These are phyloP conservation scores for Rhexocercosporidium sp. DNA, from an alignment of 2,329 filamentous ascomycete genomes.

Conservation along the genomic window DNA sequence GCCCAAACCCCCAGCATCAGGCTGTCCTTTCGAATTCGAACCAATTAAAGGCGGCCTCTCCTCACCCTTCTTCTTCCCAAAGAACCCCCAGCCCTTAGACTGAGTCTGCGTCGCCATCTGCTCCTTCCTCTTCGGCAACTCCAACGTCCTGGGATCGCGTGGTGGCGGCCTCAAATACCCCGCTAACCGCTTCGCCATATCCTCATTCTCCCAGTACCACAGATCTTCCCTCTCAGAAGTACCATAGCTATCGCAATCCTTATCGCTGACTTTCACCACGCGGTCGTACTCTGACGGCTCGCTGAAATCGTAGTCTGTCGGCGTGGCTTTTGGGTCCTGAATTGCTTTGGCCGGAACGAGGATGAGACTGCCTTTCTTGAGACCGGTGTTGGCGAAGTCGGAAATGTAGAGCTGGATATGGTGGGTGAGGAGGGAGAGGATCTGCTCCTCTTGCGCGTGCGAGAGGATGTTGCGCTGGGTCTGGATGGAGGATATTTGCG, in stretches of 20 bases:
- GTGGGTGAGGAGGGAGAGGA: constrained; percentile 36
- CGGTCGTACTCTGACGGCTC: constrained; percentile 30
- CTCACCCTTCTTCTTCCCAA: constrained; percentile 30
- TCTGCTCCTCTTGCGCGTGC: constrained; percentile 36
- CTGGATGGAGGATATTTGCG: constrained; percentile 31
- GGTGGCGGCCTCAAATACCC: constrained; percentile 29
- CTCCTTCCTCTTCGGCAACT: constrained; percentile 23
- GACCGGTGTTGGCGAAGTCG: constrained; percentile 35
- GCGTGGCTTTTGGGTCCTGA: constrained; percentile 31
- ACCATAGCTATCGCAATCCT: constrained; percentile 25
- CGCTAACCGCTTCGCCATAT: constrained; percentile 35
- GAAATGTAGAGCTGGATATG: constrained; percentile 38
- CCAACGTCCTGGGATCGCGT: constrained; percentile 19
- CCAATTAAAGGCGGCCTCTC: constrained; percentile 11
- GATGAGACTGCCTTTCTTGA: constrained; percentile 34
- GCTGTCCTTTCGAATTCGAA: constrained; percentile 9
- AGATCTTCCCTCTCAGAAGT: background rate
- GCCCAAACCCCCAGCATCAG: background rate
- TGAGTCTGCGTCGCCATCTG: background rate
- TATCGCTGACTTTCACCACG: constrained; percentile 31
- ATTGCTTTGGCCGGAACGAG: constrained; percentile 36
- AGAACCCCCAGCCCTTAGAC: constrained; percentile 24
- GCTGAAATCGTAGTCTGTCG: constrained; percentile 34
- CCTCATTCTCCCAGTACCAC: constrained; percentile 37
- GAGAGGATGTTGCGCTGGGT: constrained; percentile 32